These are phyloP conservation scores for Pseudogymnoascus sp. DNA, from an alignment of 2,329 filamentous ascomycete species.

Conservation along the genomic window DNA sequence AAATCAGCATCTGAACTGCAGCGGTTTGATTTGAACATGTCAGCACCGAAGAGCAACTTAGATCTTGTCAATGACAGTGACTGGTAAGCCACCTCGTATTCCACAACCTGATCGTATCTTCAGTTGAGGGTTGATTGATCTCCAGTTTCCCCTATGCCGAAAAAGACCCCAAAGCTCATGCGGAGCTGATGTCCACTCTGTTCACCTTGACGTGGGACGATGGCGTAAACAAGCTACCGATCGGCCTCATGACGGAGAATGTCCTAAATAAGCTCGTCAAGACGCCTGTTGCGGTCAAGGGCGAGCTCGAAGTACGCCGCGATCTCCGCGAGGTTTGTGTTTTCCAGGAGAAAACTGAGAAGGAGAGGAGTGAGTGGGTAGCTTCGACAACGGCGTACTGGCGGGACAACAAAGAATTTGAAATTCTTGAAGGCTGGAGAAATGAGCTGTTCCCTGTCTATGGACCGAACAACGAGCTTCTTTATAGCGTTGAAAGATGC, in stretches of 20 bases:
- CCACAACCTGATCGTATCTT: not conserved
- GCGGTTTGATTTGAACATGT: not conserved
- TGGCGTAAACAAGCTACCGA: conserved; percentile 52
- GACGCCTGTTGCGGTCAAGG: conserved; percentile 42
- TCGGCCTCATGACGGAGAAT: conserved; percentile 51
- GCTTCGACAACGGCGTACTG: conserved; percentile 56
- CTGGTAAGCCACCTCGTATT: conserved; percentile 36
- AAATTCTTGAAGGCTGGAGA: conserved; percentile 69
- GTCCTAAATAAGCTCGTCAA: conserved; percentile 42
- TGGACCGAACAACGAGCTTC: conserved; percentile 47
- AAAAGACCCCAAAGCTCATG: conserved; percentile 47
- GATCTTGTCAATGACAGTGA: conserved; percentile 48
- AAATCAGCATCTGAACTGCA: not conserved
- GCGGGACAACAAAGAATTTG: conserved; percentile 62
- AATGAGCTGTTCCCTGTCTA: conserved; percentile 76
- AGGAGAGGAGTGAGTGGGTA: conserved; percentile 51
- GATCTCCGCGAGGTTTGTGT: conserved; percentile 54
- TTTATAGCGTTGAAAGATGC: conserved; percentile 71
- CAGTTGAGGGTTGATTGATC: not conserved
- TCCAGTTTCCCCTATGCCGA: conserved; percentile 70
- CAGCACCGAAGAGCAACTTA: conserved; percentile 31
- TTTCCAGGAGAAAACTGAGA: conserved; percentile 48
- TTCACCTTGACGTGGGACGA: conserved; percentile 59
- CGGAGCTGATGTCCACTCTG: conserved; percentile 49
- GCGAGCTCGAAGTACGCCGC: conserved; percentile 54